Percentiles rank a stretch among this genome's conserved stretches.
Conservation (phyloP, 192 early-diverging fungal genomes). For the Entomortierella beljakovae region DNA sequence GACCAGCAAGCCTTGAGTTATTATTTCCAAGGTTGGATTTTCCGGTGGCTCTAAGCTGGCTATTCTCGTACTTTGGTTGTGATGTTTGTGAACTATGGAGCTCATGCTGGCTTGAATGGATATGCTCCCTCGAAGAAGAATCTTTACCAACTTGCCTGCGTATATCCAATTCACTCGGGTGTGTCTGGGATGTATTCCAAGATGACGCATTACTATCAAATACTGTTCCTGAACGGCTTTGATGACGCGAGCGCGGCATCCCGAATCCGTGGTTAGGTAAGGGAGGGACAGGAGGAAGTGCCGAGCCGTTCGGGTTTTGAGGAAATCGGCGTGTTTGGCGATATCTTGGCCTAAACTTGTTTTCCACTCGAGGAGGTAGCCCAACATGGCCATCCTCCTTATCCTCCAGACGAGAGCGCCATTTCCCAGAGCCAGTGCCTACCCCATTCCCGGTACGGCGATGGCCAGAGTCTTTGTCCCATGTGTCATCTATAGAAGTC, state of each 20-base stretch:
- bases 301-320: not conserved
- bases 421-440: slow-evolving; percentile 10
- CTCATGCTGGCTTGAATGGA: not conserved
- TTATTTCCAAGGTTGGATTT: slow-evolving; percentile 4
- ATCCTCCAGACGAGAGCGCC: slow-evolving; percentile 24
- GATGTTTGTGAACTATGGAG: not conserved
- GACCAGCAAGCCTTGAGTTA: slow-evolving; percentile 20
- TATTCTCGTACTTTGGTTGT: slow-evolving; percentile 32
- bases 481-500: slow-evolving; percentile 26
- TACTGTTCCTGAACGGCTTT: slow-evolving; percentile 35
- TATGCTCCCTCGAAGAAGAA: not conserved
- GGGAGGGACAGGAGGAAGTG: slow-evolving; percentile 32
- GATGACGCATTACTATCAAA: slow-evolving; percentile 22
- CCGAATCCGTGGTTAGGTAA: slow-evolving; percentile 5
- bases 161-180: not conserved
- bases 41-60: slow-evolving; percentile 27
- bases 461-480: slow-evolving; percentile 7
- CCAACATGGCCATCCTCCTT: slow-evolving; percentile 33
- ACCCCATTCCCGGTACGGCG: slow-evolving; percentile 2
- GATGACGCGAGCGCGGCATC: slow-evolving; percentile 35
- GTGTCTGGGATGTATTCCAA: not conserved
- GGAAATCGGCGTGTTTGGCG: slow-evolving; percentile 29
- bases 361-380: slow-evolving; percentile 47
- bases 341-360: slow-evolving; percentile 48
- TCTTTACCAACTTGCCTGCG: slow-evolving; percentile 2